phyloP scores from a whole-genome alignment of 371 early-diverging fungal species.

The Umbelopsis sp. region DNA sequence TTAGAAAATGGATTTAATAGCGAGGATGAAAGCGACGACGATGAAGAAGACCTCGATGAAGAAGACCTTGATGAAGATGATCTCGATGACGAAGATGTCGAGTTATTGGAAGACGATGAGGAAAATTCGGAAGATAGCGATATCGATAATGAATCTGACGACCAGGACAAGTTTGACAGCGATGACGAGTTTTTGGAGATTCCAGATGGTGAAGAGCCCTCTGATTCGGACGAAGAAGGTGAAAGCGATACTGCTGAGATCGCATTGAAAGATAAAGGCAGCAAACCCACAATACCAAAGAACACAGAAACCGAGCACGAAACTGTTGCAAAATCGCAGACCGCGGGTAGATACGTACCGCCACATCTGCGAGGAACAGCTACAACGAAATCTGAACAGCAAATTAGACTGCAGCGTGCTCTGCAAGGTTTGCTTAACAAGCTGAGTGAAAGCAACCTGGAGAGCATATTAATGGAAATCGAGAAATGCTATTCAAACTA shows the following conservation, averaged over 20 bases:
- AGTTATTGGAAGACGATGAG: slow-evolving; percentile 17
- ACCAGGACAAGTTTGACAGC: slow-evolving; percentile 18
- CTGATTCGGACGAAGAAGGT: not conserved
- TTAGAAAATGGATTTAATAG: slow-evolving; percentile 14
- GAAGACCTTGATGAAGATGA: not conserved
- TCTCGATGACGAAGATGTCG: slow-evolving; percentile 29
- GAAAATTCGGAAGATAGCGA: slow-evolving; percentile 9
- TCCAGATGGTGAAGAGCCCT: slow-evolving; percentile 19
- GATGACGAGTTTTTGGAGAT: slow-evolving; percentile 23
- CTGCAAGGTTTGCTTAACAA: slow-evolving; percentile 89
- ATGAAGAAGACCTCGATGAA: slow-evolving; percentile 15
- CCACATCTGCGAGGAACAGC: slow-evolving; percentile 82
- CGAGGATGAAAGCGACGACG: slow-evolving; percentile 21
- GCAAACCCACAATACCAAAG: slow-evolving; percentile 6
- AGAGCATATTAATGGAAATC: slow-evolving; percentile 78
- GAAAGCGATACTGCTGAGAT: not conserved
- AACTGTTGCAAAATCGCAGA: slow-evolving; percentile 21
- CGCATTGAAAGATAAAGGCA: not conserved
- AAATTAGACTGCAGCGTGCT: slow-evolving; percentile 71
- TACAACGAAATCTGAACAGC: slow-evolving; percentile 60
- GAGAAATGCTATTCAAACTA: slow-evolving; percentile 81
- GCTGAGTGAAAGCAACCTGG: slow-evolving; percentile 90
- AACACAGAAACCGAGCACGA: slow-evolving; percentile 14
- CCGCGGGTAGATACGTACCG: slow-evolving; percentile 78
- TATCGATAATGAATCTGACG: slow-evolving; percentile 24